phyloP scores from a whole-genome alignment of 148 eudicot genomes.

The Spergularia marina region DNA sequence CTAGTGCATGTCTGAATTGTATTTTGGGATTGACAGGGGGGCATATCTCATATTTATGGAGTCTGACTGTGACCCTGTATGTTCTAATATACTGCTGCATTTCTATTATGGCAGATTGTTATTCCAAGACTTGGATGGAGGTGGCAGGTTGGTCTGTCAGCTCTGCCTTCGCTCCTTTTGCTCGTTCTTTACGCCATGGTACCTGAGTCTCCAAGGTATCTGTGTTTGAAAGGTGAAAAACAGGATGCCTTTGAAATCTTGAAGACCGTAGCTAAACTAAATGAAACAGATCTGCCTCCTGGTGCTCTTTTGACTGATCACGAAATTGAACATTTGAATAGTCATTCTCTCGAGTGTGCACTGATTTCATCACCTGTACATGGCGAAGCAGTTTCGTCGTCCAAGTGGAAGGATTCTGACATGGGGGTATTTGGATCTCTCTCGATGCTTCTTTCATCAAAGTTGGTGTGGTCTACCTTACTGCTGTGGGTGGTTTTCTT shows the following conservation, averaged over 20 bases:
- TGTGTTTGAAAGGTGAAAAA: constrained; percentile 22
- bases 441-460: constrained; percentile 52
- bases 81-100: no score
- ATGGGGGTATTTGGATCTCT: constrained; percentile 31
- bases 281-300: constrained; percentile 17
- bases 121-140: constrained; percentile 29
- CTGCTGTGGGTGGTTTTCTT: constrained; percentile 71
- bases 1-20: no score
- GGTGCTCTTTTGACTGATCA: constrained; percentile 19
- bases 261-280: neutral
- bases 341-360: neutral
- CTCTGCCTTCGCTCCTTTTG: constrained; percentile 15
- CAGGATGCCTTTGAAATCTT: constrained; percentile 13
- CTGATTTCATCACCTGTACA: neutral
- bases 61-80: neutral
- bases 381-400: constrained; percentile 20
- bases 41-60: no score
- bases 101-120: neutral
- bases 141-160: constrained; percentile 23
- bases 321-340: constrained; percentile 8
- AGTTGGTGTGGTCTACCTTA: constrained; percentile 53
- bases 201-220: constrained; percentile 23
- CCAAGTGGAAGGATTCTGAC: constrained; percentile 21
- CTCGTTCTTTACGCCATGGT: constrained; percentile 16
- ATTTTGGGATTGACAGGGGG: no score